phyloP scores from a whole-genome alignment of 140 eudicot species.

The Ambrosia hybrid region DNA sequence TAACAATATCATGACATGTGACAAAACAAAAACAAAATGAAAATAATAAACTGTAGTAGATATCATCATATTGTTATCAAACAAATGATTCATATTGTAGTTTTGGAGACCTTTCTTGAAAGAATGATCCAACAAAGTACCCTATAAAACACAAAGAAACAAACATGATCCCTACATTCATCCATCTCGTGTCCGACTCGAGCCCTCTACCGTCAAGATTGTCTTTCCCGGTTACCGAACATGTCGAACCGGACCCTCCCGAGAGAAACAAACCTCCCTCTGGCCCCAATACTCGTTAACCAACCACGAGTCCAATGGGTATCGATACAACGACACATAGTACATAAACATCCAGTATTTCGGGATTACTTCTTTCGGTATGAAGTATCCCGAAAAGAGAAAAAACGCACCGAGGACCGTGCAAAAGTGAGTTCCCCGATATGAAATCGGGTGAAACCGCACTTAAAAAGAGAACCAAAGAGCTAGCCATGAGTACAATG shows the following conservation, averaged over 20 bases:
- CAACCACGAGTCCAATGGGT: constrained; percentile 82
- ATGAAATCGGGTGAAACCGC: constrained; percentile 91
- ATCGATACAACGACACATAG: constrained; percentile 84
- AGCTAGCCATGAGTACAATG: constrained; percentile 96
- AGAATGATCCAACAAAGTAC: constrained; percentile 90
- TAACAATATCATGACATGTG: constrained; percentile 2
- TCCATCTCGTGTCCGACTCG: constrained; percentile 74
- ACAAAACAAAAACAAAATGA: not conserved
- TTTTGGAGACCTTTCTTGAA: constrained; percentile 72
- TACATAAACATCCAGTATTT: constrained; percentile 96
- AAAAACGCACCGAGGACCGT: constrained; percentile 93
- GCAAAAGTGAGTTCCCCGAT: constrained; percentile 85
- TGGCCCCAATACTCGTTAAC: constrained; percentile 91
- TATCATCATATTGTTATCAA: constrained; percentile 3
- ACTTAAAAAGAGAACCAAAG: constrained; percentile 83
- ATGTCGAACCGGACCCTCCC: constrained; percentile 33
- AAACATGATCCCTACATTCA: constrained; percentile 87
- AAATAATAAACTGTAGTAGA: not conserved
- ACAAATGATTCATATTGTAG: constrained; percentile 51
- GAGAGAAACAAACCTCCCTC: constrained; percentile 63
- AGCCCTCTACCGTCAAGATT: constrained; percentile 84
- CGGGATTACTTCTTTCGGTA: constrained; percentile 82
- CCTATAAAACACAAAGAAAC: constrained; percentile 87
- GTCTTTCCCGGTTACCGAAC: constrained; percentile 72
- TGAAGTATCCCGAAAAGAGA: constrained; percentile 92